Conservation (phyloP, 208 protist species). For the Phytomonas sp. region DNA sequence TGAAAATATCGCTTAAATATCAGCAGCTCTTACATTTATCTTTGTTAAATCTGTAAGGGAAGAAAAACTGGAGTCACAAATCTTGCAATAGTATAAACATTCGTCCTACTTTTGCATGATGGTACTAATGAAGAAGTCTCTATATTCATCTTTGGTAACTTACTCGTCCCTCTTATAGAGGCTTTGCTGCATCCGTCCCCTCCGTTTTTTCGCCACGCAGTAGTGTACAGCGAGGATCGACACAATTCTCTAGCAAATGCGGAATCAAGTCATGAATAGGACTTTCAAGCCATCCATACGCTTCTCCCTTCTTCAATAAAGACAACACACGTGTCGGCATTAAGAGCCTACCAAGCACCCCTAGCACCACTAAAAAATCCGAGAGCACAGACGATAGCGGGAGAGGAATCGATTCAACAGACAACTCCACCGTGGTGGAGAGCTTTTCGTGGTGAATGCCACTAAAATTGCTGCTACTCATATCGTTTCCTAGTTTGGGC, state of each 20-base stretch:
- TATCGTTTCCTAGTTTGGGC: conserved; percentile 5
- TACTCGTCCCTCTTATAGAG: not conserved
- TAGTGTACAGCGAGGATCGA: conserved; percentile 41
- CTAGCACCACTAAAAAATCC: conserved; percentile 59
- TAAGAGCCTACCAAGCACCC: conserved; percentile 22
- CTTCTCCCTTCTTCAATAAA: not conserved
- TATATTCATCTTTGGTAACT: not conserved
- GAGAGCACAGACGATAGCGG: conserved; percentile 32
- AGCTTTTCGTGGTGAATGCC: conserved; percentile 15
- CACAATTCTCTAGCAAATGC: conserved; percentile 42
- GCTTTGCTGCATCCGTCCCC: not conserved
- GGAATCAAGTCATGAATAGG: conserved; percentile 36
- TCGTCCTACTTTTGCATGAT: conserved; percentile 9
- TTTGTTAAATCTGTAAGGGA: not conserved
- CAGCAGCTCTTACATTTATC: not conserved
- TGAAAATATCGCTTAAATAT: not conserved
- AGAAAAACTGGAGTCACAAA: not conserved
- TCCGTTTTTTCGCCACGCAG: conserved; percentile 3
- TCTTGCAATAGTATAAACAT: not conserved
- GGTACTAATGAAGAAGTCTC: not conserved
- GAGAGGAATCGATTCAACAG: conserved; percentile 35
- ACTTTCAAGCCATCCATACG: not conserved
- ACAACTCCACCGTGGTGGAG: conserved; percentile 69
- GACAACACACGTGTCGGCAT: conserved; percentile 25
- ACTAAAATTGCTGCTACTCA: conserved; percentile 6